These are phyloP conservation scores for Ilex aquifolium DNA, from an alignment of 257 asterid species.

Conservation along the genomic window DNA sequence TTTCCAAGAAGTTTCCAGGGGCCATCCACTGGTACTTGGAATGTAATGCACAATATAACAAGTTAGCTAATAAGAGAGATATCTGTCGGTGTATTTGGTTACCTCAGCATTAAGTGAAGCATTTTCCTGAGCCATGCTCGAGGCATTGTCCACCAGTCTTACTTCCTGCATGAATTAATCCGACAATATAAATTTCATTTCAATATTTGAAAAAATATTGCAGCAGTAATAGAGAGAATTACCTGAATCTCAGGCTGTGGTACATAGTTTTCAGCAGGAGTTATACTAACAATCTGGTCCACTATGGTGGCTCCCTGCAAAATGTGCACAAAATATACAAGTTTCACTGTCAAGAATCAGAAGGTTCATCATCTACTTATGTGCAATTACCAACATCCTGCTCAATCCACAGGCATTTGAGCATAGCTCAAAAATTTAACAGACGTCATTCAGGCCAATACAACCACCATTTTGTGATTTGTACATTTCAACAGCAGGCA, in stretches of 20 bases:
- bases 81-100: not conserved
- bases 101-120: slow-evolving; percentile 56
- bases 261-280: slow-evolving; percentile 53
- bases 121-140: slow-evolving; percentile 26
- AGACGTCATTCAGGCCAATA: not conserved
- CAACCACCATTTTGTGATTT: not conserved
- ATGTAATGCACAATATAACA: too few species aligned
- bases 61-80: too few species aligned
- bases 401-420: not conserved
- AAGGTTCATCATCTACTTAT: not conserved
- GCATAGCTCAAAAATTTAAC: not conserved
- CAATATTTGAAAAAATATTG: not conserved
- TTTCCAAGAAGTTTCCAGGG: too few species aligned
- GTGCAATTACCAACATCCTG: not conserved
- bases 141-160: slow-evolving; percentile 33
- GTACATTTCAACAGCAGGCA: not conserved
- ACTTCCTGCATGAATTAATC: slow-evolving; percentile 32
- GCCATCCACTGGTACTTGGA: too few species aligned
- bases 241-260: slow-evolving; percentile 45
- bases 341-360: not conserved
- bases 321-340: slow-evolving; percentile 1
- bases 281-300: slow-evolving; percentile 64
- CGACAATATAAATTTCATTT: slow-evolving; percentile 4
- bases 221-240: slow-evolving; percentile 10
- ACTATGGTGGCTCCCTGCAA: slow-evolving; percentile 83